Evolutionary conservation across 129 eudicot species (phyloP).

Genomic region (Oenanthe sinensis): DNA sequence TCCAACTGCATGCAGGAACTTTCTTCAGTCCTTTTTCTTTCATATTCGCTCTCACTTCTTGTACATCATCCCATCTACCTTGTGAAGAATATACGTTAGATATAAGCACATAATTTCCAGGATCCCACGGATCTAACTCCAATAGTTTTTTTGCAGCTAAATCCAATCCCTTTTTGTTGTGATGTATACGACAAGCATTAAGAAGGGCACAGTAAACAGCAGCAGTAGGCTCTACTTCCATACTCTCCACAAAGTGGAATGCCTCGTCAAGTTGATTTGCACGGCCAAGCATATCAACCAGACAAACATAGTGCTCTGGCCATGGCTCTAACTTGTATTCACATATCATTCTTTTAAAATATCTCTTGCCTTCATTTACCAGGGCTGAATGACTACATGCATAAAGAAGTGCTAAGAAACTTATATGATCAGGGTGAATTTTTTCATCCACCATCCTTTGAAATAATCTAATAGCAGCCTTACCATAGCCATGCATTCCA

Average conservation of each 20-base stretch:
- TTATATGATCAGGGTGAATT: constrained; percentile 57
- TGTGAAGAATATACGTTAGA: constrained; percentile 58
- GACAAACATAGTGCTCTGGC: constrained; percentile 82
- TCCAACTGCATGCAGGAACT: constrained; percentile 98
- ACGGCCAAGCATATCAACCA: constrained; percentile 86
- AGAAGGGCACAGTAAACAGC: constrained; percentile 77
- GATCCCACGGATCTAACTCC: constrained; percentile 47
- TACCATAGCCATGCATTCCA: constrained; percentile 77
- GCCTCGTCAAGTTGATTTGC: constrained; percentile 68
- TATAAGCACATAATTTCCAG: constrained; percentile 64
- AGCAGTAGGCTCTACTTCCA: constrained; percentile 54
- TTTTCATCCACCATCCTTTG: constrained; percentile 42
- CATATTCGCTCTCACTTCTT: constrained; percentile 56
- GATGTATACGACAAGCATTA: constrained; percentile 65
- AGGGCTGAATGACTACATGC: constrained; percentile 87
- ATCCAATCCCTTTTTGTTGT: constrained; percentile 44
- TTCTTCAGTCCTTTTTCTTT: constrained; percentile 57
- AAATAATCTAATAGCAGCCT: constrained; percentile 42
- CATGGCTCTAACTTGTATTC: constrained; percentile 58
- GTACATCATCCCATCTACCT: constrained; percentile 68
- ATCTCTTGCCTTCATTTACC: constrained; percentile 49
- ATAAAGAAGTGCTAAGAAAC: constrained; percentile 66
- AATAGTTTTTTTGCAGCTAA: constrained; percentile 64
- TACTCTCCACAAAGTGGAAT: constrained; percentile 38
- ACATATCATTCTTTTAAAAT: constrained; percentile 40